These are phyloP conservation scores for Aureoboletus auriporus DNA, from an alignment of 768 basidiomycete genomes.

Conservation along the genomic window DNA sequence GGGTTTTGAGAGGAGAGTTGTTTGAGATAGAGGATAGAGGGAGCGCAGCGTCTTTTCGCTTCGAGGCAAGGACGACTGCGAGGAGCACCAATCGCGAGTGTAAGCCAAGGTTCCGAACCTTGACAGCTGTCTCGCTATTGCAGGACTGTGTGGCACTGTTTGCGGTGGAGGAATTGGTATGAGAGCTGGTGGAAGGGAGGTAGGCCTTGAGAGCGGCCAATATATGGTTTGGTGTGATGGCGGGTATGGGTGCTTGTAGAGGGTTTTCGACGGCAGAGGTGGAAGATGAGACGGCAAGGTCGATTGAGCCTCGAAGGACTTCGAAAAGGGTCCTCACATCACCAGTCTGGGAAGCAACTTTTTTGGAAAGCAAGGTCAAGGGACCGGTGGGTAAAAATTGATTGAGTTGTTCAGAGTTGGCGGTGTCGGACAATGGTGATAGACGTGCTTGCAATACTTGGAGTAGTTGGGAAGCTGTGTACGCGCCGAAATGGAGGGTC, in stretches of 20 bases:
- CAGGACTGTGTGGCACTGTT: slow-evolving; percentile 19
- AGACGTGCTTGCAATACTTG: slow-evolving; percentile 66
- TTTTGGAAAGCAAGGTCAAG: slow-evolving; percentile 70
- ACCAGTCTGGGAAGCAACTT: slow-evolving; percentile 76
- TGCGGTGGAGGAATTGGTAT: slow-evolving; percentile 9
- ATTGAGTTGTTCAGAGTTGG: slow-evolving; percentile 31
- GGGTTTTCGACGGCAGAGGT: slow-evolving; percentile 16
- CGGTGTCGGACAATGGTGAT: slow-evolving; percentile 41
- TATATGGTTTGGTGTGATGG: slow-evolving; percentile 64
- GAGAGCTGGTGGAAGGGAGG: slow-evolving; percentile 37
- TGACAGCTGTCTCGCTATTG: slow-evolving; percentile 61
- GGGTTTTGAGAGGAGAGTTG: slow-evolving; percentile 32
- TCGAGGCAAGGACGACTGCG: slow-evolving; percentile 57
- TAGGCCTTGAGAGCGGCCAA: slow-evolving; percentile 74
- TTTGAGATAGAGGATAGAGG: slow-evolving; percentile 38
- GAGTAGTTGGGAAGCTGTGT: slow-evolving; percentile 67
- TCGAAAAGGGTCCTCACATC: slow-evolving; percentile 81
- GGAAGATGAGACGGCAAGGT: slow-evolving; percentile 47
- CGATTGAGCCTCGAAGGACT: slow-evolving; percentile 76
- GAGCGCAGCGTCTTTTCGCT: slow-evolving; percentile 57
- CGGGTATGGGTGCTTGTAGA: slow-evolving; percentile 33
- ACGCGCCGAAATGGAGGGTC: slow-evolving; percentile 80
- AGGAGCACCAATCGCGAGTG: slow-evolving; percentile 72
- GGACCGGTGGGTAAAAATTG: slow-evolving; percentile 63
- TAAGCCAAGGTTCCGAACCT: slow-evolving; percentile 65